phyloP scores from a whole-genome alignment of 164 flowering plant species.

The Tinospora cordifolia region DNA sequence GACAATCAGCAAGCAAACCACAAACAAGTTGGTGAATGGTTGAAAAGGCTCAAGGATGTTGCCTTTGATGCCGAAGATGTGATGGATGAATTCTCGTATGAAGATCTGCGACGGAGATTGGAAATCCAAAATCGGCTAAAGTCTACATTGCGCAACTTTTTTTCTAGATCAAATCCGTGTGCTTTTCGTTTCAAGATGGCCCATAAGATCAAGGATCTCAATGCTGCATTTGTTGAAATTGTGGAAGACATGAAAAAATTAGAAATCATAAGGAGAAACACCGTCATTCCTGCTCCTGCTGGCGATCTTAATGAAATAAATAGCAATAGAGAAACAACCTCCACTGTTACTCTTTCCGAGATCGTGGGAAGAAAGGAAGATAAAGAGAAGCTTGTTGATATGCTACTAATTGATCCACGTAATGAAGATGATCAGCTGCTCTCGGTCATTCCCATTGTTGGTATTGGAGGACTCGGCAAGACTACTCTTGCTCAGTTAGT shows the following conservation, averaged over 20 bases:
- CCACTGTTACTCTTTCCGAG: not conserved
- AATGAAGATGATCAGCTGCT: not conserved
- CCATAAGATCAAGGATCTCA: not conserved
- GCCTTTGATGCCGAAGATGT: slow-evolving; percentile 1
- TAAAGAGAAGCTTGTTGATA: not conserved
- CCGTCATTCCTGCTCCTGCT: not conserved
- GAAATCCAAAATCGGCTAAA: not conserved
- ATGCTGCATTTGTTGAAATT: not conserved
- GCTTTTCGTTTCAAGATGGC: not conserved
- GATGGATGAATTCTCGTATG: not conserved
- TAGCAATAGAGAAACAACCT: not conserved
- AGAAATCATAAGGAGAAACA: not conserved
- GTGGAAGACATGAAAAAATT: not conserved
- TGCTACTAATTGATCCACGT: not conserved
- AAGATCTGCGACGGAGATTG: not conserved
- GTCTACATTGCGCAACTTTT: not conserved
- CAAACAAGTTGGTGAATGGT: no score
- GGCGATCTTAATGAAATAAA: no score
- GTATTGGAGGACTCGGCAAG: not conserved
- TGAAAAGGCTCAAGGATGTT: not conserved
- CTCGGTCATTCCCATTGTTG: not conserved
- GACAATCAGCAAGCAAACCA: no score
- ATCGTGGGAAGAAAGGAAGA: not conserved
- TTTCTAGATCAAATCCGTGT: not conserved
- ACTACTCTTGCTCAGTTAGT: not conserved